Base-by-base conservation (phyloP, 208 protist genomes). In the Angomonas ambiguus region DNA sequence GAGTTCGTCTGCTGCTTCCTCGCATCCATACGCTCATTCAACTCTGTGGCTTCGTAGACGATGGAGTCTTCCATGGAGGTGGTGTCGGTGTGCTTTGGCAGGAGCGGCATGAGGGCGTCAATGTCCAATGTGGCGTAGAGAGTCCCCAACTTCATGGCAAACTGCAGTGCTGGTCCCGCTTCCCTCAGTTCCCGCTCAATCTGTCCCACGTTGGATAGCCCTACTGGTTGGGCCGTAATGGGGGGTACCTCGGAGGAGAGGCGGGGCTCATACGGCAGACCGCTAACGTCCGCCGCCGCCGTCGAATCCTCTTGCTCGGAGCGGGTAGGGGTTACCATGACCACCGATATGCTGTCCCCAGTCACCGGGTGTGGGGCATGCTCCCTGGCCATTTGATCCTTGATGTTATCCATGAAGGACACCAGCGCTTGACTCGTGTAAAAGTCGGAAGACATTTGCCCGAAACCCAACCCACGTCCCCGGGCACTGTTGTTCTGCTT, bases 111-210 rank as follows among this genome's bases (percentile, higher is more conserved):
- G 38, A 86, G 62, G 20, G 81, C 83, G 70, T 88, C 79, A 64
- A 93, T 83, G 74, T 93, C 87, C 72, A 90, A 81, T 24, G 81
- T 78, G 13, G 74, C 79, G 65, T 88, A 93, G 16, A 90, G 59
- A 6, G 75, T 82, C 49, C 87, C 83, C 18, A 93, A 60, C 61
- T 84, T 88, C 31, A 80, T 69, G 33, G 80, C 87, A 63, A 93
- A 79, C 73, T 82, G 78, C 30, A 90, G 75, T 5, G 80, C 80
- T 22, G 22, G 53, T 20, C 64, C 53, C 11, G 69, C 69, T 4
- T 66, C 57, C 22, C 72, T 61, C 53, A 79, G 45, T 55, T 73
- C 65, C 32, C 48, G 68, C 72, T 80, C 75, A 31, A 66, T 59
- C 3, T 31, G 4, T 10, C 53, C 28, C 53, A 31, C 20, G 22